Percentiles rank a stretch among this genome's conserved stretches.
Conservation (phyloP, 2,329 filamentous ascomycete species). For the Lachnellula hyalina region DNA sequence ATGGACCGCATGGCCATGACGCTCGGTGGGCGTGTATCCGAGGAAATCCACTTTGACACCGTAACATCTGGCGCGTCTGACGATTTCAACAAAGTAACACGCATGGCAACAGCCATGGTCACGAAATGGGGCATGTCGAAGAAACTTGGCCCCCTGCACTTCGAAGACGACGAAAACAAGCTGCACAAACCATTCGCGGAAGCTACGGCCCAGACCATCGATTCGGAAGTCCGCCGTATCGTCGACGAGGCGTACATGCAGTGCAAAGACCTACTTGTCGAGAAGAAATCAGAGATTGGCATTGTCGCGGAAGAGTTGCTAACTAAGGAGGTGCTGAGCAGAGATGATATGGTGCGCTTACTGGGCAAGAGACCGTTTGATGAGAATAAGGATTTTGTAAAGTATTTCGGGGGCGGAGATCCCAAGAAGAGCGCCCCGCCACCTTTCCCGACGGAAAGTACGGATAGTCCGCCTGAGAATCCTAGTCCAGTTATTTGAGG, state of each 20-base stretch:
- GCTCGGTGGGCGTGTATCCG: conserved; percentile 86
- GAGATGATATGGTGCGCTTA: conserved; percentile 88
- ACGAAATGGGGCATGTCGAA: conserved; percentile 99
- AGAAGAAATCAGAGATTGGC: conserved; percentile 84
- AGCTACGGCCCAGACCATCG: conserved; percentile 86
- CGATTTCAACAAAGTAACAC: conserved; percentile 97
- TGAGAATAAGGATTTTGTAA: conserved; percentile 80
- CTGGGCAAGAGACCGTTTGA: conserved; percentile 80
- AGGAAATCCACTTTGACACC: conserved; percentile 94
- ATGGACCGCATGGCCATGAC: conserved; percentile 99
- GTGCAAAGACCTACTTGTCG: conserved; percentile 74
- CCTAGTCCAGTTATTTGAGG: conserved; percentile 2
- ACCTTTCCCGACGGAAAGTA: conserved; percentile 42
- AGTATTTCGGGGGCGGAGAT: conserved; percentile 72
- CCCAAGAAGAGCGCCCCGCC: conserved; percentile 52
- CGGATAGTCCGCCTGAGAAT: conserved; percentile 22
- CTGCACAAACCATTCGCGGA: conserved; percentile 95
- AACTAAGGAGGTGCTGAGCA: conserved; percentile 80
- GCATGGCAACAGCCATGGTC: conserved; percentile 95
- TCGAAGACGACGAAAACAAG: conserved; percentile 75
- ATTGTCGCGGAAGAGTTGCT: conserved; percentile 90
- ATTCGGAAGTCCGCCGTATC: conserved; percentile 84
- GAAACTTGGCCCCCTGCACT: conserved; percentile 89
- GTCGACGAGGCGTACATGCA: conserved; percentile 89
- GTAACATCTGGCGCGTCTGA: conserved; percentile 93